These are phyloP conservation scores for Cicer chorassanicum DNA, from an alignment of 306 rosid species.

Conservation along the genomic window DNA sequence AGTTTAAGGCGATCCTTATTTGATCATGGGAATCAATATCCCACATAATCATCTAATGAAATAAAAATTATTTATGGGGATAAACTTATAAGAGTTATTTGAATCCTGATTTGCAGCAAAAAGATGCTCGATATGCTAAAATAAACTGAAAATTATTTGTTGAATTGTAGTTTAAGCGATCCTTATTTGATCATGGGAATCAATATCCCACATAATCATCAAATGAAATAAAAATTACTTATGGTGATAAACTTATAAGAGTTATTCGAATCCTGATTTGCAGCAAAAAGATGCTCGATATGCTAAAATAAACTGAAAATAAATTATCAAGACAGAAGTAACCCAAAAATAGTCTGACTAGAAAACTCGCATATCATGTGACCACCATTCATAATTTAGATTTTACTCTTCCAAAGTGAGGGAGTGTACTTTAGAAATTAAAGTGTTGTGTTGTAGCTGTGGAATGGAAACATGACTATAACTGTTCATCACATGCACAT, in stretches of 20 bases:
- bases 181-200: conserved; percentile 38
- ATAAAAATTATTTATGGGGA: conserved; percentile 24
- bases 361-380: conserved; percentile 19
- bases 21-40: conserved; percentile 42
- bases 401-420: conserved; percentile 15
- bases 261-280: conserved; percentile 12
- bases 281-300: conserved; percentile 37
- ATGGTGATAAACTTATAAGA: conserved; percentile 16
- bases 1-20: conserved; percentile 4
- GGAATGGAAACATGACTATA: not conserved
- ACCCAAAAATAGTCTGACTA: conserved; percentile 5
- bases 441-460: not conserved
- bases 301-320: conserved; percentile 20
- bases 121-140: conserved; percentile 30
- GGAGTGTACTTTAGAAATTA: not conserved
- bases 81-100: conserved; percentile 7
- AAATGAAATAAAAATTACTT: conserved; percentile 21
- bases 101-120: conserved; percentile 16
- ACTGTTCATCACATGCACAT: conserved; percentile 20
- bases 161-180: not conserved
- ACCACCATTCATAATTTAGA: not conserved
- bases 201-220: conserved; percentile 34
- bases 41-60: conserved; percentile 27
- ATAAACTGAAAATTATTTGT: conserved; percentile 33
- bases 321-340: conserved; percentile 26